Evolutionary conservation across 202 grass and related monocot genomes (phyloP), one percentile per base, ranked within the genome.

Genomic region (Alloteropsis angusta): DNA sequence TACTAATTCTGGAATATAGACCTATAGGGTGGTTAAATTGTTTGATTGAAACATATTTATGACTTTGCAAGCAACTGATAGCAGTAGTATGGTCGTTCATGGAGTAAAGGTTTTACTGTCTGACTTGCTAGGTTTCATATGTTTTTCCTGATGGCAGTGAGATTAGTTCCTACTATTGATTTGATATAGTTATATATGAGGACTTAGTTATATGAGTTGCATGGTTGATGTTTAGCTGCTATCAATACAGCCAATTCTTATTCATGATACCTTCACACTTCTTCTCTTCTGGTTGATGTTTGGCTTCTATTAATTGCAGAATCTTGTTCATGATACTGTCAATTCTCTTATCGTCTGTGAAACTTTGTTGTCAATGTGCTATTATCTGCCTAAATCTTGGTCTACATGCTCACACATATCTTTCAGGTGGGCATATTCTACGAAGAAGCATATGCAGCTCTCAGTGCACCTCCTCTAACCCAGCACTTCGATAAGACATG

Each of bases 351-450:
- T 9, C 72, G 57, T 85, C 49, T 60, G n/a, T 78, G 43, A 34
- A 81, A 81, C 48, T 77, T 67, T 55, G 22, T 18, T 81, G 21
- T 28, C 17, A 32, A 32, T 74, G 28, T 72, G 7, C 58, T 58
- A 82, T 54, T 58, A 82, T 54, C 18, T 75, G 67, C 6, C 43
- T 61, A 44, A 73, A 67, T 84, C 52, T 56, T 71, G 18, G 15
- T 25, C 6, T 53, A 38, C 44, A 67, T 73, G 30, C 42, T 18
- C 16, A 26, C 22, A 9, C 37, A 34, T 60, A 60, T 84, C 6
- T 77, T 66, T 84, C 80, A 99, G 96, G 92, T 96, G 45, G 96
- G 96, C 63, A 72, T 99, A 79, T 96, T 89, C 79, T 99, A 99
- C 1, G 96, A 99, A 79, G 96, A 99, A 85, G 92, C 96, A 39